phyloP scores from a whole-genome alignment of 345 rosid species.

The Salix suchowensis region DNA sequence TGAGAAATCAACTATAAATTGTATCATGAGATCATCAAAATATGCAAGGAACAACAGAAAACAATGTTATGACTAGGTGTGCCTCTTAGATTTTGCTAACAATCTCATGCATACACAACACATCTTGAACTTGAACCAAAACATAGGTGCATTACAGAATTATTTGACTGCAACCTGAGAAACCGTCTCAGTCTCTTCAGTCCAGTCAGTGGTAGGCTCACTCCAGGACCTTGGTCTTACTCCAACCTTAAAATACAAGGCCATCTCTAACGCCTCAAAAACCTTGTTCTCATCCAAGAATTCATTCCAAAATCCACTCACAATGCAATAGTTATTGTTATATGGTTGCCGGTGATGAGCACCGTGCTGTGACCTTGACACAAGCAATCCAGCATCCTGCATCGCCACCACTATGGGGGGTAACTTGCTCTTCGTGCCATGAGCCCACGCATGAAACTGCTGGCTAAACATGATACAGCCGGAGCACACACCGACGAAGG shows the following conservation, averaged over 20 bases:
- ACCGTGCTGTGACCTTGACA: conserved; percentile 60
- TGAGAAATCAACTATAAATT: not conserved
- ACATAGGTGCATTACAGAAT: not conserved
- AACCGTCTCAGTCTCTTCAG: conserved; percentile 37
- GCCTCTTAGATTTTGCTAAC: not conserved
- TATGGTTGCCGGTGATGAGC: conserved; percentile 79
- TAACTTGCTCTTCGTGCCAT: conserved; percentile 77
- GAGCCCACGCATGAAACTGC: conserved; percentile 96
- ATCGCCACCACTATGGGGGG: conserved; percentile 55
- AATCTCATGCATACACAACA: not conserved
- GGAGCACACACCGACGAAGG: conserved; percentile 51
- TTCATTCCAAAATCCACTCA: conserved; percentile 78
- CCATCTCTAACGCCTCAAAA: conserved; percentile 79
- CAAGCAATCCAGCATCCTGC: conserved; percentile 69
- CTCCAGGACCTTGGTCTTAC: conserved; percentile 80
- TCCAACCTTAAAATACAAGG: conserved; percentile 50
- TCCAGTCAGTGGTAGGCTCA: conserved; percentile 66
- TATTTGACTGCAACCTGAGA: conserved; percentile 21
- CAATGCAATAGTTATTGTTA: conserved; percentile 83
- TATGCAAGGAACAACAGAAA: not conserved
- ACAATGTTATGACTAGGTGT: not conserved
- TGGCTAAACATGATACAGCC: conserved; percentile 91
- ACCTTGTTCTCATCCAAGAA: conserved; percentile 54
- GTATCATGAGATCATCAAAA: not conserved
- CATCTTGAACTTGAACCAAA: not conserved